Evolutionary conservation across 139 green algal species (phyloP).

Genomic region (Pleodorina starrii): DNA sequence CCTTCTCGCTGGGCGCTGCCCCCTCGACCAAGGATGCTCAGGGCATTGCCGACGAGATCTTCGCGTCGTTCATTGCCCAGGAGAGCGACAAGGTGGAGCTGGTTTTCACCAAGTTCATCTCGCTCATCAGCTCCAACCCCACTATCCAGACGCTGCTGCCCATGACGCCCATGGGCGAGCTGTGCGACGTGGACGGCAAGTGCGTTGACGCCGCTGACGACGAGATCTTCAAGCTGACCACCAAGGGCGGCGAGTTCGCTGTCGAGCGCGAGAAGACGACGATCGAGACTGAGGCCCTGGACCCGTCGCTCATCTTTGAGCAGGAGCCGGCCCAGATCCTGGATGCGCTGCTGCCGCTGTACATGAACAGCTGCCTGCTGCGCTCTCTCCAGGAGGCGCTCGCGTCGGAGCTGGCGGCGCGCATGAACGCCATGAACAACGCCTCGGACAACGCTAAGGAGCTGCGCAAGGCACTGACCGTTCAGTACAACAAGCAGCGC

Average conservation of each 20-base stretch:
- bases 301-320: conserved; percentile 96
- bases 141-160: conserved; percentile 97
- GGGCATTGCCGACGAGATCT: conserved; percentile 97
- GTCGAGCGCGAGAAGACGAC: conserved; percentile 90
- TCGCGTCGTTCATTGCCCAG: conserved; percentile 94
- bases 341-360: conserved; percentile 98
- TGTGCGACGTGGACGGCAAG: conserved; percentile 96
- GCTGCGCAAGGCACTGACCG: conserved; percentile 86
- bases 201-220: conserved; percentile 98
- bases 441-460: conserved; percentile 98
- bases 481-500: conserved; percentile 94
- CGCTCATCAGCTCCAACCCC: conserved; percentile 92
- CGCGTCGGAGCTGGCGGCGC: conserved; percentile 97
- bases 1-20: conserved; percentile 85
- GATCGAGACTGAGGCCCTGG: conserved; percentile 76
- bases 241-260: conserved; percentile 85
- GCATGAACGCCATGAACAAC: conserved; percentile 99
- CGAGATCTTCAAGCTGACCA: conserved; percentile 92
- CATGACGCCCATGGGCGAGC: conserved; percentile 90
- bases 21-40: conserved; percentile 98
- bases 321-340: conserved; percentile 99
- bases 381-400: conserved; percentile 91
- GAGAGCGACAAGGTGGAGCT: conserved; percentile 97
- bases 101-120: conserved; percentile 99
- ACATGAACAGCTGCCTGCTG: conserved; percentile 97